Evolutionary conservation across 2,329 filamentous ascomycete species (phyloP), one percentile per base, ranked within the genome.

Genomic region (Aspergillus sp.): DNA sequence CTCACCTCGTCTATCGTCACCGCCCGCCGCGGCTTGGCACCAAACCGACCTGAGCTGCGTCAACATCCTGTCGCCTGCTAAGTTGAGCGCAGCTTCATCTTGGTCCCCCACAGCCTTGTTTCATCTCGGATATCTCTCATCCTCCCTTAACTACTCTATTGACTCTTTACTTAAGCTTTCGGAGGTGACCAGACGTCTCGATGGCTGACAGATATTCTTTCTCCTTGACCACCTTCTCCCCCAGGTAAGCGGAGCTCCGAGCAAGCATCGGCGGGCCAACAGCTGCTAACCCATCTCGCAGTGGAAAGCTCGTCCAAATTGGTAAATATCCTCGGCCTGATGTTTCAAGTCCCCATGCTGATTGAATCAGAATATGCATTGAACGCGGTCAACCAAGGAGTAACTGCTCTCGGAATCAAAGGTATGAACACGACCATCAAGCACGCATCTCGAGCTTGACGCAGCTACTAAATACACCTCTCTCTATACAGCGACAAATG

Each of bases 161-260:
- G 28, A n/a, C 23, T 13, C 31, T 22, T 49, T 22, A 19, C 52
- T 51, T 38, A 59, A 71, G 67, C 62, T 67, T 57, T 50, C 62
- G 57, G 61, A 64, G 56, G 55, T 63, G 54, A 19, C 58, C 43
- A 64, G 17, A 60, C 62, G 62, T 66, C 74, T 83, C 64, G 77
- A 99, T 99, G 94, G 94, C 95, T 76, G 95, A 99, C 82, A 87
- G 95, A 84, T 99, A 99, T 82, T 97, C 94, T 59, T 99, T 99
- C 89, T 99, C 95, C 63, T 87, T 99, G 78, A 99, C 95, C 68
- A 99, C 95, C 68, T 99, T 99, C 89, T 98, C 95, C 76, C 95
- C 95, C 79, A 99, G 94, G 95, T 76, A 75, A 67, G 70, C 63
- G 81, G 88, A 76, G 68, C 69, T 71, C 64, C 67, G 60, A 64